Percentiles rank a stretch among this genome's conserved stretches.
Conservation (phyloP, 345 rosid genomes). For the Acer yangbiense region DNA sequence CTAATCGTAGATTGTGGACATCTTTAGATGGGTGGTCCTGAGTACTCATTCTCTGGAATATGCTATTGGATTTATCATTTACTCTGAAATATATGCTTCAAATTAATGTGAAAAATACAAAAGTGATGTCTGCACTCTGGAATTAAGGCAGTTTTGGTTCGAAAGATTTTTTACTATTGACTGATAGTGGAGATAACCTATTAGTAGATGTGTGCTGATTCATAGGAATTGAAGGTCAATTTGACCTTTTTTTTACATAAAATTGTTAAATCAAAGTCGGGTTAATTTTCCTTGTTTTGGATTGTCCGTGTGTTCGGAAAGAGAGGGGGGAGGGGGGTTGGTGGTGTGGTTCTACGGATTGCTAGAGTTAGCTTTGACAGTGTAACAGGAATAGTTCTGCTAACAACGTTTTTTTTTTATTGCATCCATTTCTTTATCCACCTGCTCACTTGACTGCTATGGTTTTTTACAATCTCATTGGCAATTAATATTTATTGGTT, state of each 20-base stretch:
- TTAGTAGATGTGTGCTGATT: not conserved
- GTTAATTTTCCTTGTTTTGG: not conserved
- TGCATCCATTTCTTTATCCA: slow-evolving; percentile 1
- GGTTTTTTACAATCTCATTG: slow-evolving; percentile 23
- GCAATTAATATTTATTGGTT: slow-evolving; percentile 31
- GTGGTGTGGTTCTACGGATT: not conserved
- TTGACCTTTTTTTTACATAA: not conserved
- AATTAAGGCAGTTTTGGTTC: not conserved
- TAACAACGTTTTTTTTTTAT: not conserved
- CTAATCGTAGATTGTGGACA: not conserved
- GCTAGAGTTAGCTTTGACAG: not conserved
- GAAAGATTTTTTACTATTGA: not conserved
- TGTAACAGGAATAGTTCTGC: not conserved
- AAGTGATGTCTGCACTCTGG: not conserved
- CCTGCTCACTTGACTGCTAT: slow-evolving; percentile 3
- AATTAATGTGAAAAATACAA: not conserved
- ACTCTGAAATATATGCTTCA: not conserved
- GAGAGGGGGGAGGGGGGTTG: not conserved
- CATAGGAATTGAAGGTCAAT: not conserved
- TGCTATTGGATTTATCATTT: not conserved
- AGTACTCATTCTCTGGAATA: not conserved
- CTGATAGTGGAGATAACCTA: not conserved
- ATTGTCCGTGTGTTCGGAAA: not conserved
- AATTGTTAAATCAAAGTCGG: not conserved
- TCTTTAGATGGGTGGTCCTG: not conserved